Evolutionary conservation across 352 stramenopile species (phyloP).

Genomic region (Phytopythium sindhum): DNA sequence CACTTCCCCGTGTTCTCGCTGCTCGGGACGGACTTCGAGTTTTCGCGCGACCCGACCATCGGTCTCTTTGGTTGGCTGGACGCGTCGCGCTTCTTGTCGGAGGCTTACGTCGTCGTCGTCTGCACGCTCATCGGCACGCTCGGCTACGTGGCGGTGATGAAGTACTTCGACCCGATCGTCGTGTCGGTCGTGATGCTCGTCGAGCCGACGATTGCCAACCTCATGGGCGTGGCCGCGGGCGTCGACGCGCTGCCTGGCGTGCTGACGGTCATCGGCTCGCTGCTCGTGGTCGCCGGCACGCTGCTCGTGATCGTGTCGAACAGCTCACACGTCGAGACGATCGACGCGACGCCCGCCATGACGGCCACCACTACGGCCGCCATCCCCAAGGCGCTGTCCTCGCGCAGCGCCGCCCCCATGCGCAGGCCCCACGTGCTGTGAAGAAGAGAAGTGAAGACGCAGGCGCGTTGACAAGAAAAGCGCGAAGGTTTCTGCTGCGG

Average conservation of each 20-base stretch:
- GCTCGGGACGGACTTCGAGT: conserved; percentile 59
- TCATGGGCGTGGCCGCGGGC: conserved; percentile 69
- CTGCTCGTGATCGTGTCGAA: conserved; percentile 73
- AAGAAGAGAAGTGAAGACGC: neutral
- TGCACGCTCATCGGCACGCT: conserved; percentile 85
- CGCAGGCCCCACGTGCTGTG: conserved; percentile 1
- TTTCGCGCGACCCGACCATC: conserved; percentile 62
- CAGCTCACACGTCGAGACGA: conserved; percentile 71
- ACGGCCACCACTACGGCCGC: conserved; percentile 33
- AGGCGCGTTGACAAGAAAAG: neutral
- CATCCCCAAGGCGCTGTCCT: conserved; percentile 39
- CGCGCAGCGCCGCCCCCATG: conserved; percentile 10
- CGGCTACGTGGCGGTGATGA: conserved; percentile 87
- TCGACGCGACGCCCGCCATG: conserved; percentile 81
- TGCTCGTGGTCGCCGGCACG: conserved; percentile 69
- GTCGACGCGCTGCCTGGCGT: conserved; percentile 76
- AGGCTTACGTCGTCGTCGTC: conserved; percentile 84
- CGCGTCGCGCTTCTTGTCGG: conserved; percentile 54
- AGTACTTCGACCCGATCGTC: conserved; percentile 91
- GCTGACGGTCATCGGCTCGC: conserved; percentile 59
- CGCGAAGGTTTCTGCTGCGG: neutral
- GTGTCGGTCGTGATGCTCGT: conserved; percentile 87
- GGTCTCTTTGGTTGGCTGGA: conserved; percentile 87
- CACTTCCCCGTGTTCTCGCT: conserved; percentile 65
- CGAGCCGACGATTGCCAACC: conserved; percentile 76